Base-by-base conservation (phyloP, 441 rosid genomes). In the Bocquillonia castaneifolia region DNA sequence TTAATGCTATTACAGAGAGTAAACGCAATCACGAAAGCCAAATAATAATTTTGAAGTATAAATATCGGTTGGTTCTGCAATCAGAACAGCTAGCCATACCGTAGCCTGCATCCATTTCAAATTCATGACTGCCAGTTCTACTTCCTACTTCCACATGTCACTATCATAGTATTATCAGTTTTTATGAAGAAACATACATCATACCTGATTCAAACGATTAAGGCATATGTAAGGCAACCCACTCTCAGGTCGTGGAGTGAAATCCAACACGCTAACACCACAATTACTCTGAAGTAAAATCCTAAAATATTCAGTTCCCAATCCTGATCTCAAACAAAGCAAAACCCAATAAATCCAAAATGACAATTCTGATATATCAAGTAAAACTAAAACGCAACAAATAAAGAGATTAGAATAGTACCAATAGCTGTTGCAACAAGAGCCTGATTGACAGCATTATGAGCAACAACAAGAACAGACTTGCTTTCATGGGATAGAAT, bases 401-500 rank as follows among this genome's bases (percentile, higher is more conserved):
- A n/a, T n/a, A n/a, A 40, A 65, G 53, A 65, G 59, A 59, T 59
- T 51, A 26, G 40, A 65, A 65, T 29, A 72, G 71, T 81, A 90
- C 98, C 98, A 26, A 90, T 83, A 6, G 97, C 92, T 5, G 97
- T 84, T 18, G 91, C 93, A 75, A 90, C 65, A 66, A 93, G 97
- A 78, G 94, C 97, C 76, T 90, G 98, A 67, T 90, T 88, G 71
- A 90, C 88, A 73, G 97, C 98, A 79, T 93, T 93, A 79, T 93
- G 98, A 73, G 97, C 97, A 73, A 90, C 98, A 79, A 93, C 91
- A 63, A 93, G 98, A 80, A 86, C 82, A 45, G 90, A 93, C 72
- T 73, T 77, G 81, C 94, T 85, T 64, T 86, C 91, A 70, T 93
- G 93, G 40, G 83, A 80, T 67, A 90, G 85, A 37, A 93, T 83